Conservation (phyloP, 495 filamentous ascomycete genomes). For the Podospora pseudocomata region DNA sequence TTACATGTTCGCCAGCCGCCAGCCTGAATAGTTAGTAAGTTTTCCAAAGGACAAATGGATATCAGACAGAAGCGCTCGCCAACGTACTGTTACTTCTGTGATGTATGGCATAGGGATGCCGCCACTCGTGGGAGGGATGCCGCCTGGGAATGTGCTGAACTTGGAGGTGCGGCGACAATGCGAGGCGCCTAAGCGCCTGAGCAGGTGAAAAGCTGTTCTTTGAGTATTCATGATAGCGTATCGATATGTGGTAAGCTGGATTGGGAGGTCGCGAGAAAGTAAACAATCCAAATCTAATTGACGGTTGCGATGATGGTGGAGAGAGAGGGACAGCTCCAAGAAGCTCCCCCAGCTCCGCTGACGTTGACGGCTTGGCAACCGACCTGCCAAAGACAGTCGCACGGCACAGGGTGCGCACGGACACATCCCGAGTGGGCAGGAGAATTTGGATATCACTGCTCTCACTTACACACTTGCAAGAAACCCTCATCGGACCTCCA, state of each 20-base stretch:
- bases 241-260: neutral
- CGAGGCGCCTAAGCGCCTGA: slow-evolving; percentile 25
- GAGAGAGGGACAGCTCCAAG: slow-evolving; percentile 3
- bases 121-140: slow-evolving; percentile 43
- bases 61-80: slow-evolving; percentile 3
- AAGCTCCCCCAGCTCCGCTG: neutral
- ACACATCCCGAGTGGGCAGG: neutral
- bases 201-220: slow-evolving; percentile 33
- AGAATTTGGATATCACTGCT: neutral
- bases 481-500: neutral
- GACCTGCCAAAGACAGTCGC: neutral
- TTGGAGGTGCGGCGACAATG: slow-evolving; percentile 41
- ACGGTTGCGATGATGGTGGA: neutral
- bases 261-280: neutral
- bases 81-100: slow-evolving; percentile 75
- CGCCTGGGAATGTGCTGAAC: slow-evolving; percentile 30
- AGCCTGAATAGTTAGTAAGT: slow-evolving; percentile 56
- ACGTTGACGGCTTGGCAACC: neutral
- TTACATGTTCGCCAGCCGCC: slow-evolving; percentile 89
- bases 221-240: slow-evolving; percentile 31
- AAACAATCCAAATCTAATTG: neutral
- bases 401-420: neutral
- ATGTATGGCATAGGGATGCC: slow-evolving; percentile 70
- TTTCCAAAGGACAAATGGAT: slow-evolving; percentile 1
- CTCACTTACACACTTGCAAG: neutral